Percentiles rank a stretch among this genome's conserved stretches.
Evolutionary conservation across 257 asterid genomes (phyloP).

Genomic region (Fraxinus quadrangulata): DNA sequence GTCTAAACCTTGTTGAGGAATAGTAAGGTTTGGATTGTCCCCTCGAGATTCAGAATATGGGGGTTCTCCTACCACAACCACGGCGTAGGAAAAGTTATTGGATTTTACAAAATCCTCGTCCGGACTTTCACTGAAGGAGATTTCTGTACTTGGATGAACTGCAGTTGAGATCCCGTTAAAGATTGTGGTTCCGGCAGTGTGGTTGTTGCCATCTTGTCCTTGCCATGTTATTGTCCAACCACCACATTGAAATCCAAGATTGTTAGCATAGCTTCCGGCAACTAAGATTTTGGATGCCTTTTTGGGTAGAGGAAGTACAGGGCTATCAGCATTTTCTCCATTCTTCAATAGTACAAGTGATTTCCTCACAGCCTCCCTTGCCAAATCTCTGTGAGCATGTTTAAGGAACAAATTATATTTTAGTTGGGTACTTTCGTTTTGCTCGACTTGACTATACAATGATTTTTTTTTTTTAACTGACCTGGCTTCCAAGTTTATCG

Average conservation of each 20-base stretch:
- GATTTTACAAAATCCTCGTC: conserved; percentile 27
- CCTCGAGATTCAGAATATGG: conserved; percentile 54
- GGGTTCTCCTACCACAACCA: conserved; percentile 59
- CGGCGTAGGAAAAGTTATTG: conserved; percentile 41
- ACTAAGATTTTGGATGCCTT: conserved; percentile 45
- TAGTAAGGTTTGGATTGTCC: conserved; percentile 41
- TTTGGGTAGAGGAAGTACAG: conserved; percentile 55
- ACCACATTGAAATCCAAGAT: conserved; percentile 54
- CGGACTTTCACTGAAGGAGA: conserved; percentile 37
- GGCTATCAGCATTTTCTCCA: conserved; percentile 32
- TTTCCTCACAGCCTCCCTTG: conserved; percentile 60
- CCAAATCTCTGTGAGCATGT: conserved; percentile 49
- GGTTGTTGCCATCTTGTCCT: conserved; percentile 46
- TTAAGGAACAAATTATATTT: neutral
- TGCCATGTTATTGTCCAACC: conserved; percentile 69
- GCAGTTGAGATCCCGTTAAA: conserved; percentile 33
- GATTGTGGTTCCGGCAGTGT: conserved; percentile 52
- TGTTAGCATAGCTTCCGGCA: conserved; percentile 54
- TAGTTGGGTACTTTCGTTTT: neutral
- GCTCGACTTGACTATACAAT: too few relatives aligned
- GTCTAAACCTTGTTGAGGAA: conserved; percentile 41
- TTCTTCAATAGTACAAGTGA: conserved; percentile 58
- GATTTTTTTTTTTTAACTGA: neutral
- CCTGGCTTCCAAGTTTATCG: conserved; percentile 53
- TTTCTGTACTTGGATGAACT: conserved; percentile 38